These are phyloP conservation scores for Globisporangium cystogenes DNA, from an alignment of 352 stramenopile genomes.

Conservation along the genomic window DNA sequence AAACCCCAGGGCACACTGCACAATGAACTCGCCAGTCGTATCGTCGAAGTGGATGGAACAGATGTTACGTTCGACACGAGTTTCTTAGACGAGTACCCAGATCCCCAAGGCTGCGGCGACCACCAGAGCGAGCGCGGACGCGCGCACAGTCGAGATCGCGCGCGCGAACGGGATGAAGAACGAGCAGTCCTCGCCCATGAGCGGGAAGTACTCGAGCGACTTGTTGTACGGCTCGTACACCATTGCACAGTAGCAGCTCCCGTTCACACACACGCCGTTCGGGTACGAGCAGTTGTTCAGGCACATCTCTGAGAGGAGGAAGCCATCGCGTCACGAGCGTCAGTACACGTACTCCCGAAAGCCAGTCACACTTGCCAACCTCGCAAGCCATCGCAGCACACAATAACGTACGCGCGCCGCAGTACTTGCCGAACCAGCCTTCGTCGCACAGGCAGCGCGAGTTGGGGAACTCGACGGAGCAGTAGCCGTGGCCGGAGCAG, in stretches of 20 bases:
- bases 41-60: too few relatives aligned
- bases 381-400: neutral
- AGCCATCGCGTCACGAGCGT: neutral
- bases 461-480: slow-evolving; percentile 94
- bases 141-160: slow-evolving; percentile 8
- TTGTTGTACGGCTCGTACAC: slow-evolving; percentile 95
- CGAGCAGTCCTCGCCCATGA: slow-evolving; percentile 83
- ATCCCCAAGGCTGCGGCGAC: neutral
- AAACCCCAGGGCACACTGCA: too few relatives aligned
- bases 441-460: slow-evolving; percentile 93
- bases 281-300: slow-evolving; percentile 97
- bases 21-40: too few relatives aligned
- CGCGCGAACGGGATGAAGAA: slow-evolving; percentile 67
- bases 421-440: slow-evolving; percentile 94
- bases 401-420: slow-evolving; percentile 77
- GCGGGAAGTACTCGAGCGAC: slow-evolving; percentile 66
- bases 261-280: slow-evolving; percentile 91
- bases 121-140: slow-evolving; percentile 2
- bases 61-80: too few relatives aligned
- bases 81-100: slow-evolving; percentile 7
- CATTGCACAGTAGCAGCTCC: slow-evolving; percentile 89
- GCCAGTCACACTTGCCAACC: neutral
- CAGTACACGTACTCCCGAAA: neutral
- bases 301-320: slow-evolving; percentile 64
- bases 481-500: slow-evolving; percentile 93